Conservation (phyloP, 805 yeast species). For the Ogataea trehalophila region DNA sequence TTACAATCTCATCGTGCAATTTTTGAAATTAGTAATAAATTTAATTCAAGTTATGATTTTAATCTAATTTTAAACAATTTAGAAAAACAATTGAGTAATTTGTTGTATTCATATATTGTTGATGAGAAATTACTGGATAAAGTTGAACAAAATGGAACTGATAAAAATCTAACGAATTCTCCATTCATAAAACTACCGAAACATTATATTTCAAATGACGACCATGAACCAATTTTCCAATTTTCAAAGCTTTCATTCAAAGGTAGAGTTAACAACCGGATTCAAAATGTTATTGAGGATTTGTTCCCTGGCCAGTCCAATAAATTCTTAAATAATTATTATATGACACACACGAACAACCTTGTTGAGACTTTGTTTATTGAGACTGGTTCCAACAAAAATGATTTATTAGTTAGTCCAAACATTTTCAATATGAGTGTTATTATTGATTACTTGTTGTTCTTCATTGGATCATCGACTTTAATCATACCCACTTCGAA, state of each 20-base stretch:
- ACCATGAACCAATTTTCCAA: constrained; percentile 31
- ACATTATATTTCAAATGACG: constrained; percentile 14
- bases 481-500: constrained; percentile 32
- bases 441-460: constrained; percentile 65
- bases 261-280: constrained; percentile 30
- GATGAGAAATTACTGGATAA: constrained; percentile 28
- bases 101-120: constrained; percentile 35
- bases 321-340: constrained; percentile 10
- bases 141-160: constrained; percentile 14
- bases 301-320: constrained; percentile 60
- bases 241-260: constrained; percentile 29
- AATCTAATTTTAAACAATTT: constrained; percentile 40
- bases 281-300: constrained; percentile 46
- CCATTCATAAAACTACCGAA: constrained; percentile 23
- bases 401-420: constrained; percentile 62
- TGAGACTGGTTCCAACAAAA: constrained; percentile 51
- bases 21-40: constrained; percentile 44
- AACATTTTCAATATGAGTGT: constrained; percentile 77
- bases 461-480: constrained; percentile 59
- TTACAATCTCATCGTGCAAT: constrained; percentile 69
- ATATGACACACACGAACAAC: too few species aligned
- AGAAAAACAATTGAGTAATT: constrained; percentile 35
- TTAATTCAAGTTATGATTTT: constrained; percentile 19
- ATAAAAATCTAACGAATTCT: constrained; percentile 8
- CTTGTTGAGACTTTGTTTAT: constrained; percentile 42